Evolutionary conservation across 768 basidiomycete genomes (phyloP).

Genomic region (Leccinum sublutescens): DNA sequence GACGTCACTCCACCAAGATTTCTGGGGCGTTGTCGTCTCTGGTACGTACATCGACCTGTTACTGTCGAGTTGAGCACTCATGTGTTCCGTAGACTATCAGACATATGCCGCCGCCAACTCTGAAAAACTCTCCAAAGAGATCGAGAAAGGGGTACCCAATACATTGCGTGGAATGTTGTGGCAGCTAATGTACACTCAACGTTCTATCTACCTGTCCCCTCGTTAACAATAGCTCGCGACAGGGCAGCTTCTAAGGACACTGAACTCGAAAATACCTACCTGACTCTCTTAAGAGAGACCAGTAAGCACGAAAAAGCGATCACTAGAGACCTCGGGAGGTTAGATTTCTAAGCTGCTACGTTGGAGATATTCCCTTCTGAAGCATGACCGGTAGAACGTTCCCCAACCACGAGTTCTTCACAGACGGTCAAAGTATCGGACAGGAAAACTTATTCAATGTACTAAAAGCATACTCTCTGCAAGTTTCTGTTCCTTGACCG

Average conservation of each 20-base stretch:
- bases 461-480: constrained; percentile 95
- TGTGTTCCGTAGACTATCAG: constrained; percentile 69
- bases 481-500: constrained; percentile 30
- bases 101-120: constrained; percentile 77
- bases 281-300: constrained; percentile 74
- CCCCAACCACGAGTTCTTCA: constrained; percentile 96
- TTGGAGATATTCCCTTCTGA: constrained; percentile 10
- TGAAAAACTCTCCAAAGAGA: constrained; percentile 80
- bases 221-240: constrained; percentile 18
- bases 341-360: constrained; percentile 8
- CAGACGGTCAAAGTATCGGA: constrained; percentile 89
- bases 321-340: constrained; percentile 86
- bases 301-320: constrained; percentile 96
- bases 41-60: constrained; percentile 41
- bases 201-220: constrained; percentile 2
- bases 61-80: constrained; percentile 6
- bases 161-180: constrained; percentile 92
- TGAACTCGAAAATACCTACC: constrained; percentile 80
- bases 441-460: constrained; percentile 99
- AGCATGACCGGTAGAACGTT: constrained; percentile 64
- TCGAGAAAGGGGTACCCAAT: constrained; percentile 87
- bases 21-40: constrained; percentile 94
- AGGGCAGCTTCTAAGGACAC: constrained; percentile 94
- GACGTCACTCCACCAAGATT: constrained; percentile 48
- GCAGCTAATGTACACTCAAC: constrained; percentile 77